A percentile compares a stretch with the other conserved stretches of the same genome.
Evolutionary conservation across 1,284 basidiomycete species (phyloP).

Genomic region (Pyrrhoderma noxium): DNA sequence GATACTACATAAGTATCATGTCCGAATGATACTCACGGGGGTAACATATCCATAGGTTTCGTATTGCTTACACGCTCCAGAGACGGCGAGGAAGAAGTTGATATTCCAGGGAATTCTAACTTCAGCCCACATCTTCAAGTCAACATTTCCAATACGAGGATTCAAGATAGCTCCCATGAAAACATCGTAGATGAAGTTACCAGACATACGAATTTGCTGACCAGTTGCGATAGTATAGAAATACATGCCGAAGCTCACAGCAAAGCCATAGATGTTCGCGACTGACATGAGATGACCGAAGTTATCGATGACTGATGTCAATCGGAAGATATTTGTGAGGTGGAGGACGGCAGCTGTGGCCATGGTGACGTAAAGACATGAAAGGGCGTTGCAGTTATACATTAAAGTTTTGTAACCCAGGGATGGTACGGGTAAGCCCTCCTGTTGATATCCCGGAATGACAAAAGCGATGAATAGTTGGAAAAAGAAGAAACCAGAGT

Average conservation of each 20-base stretch:
- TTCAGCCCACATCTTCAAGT: constrained; percentile 99
- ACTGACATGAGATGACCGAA: constrained; percentile 97
- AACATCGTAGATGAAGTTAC: constrained; percentile 89
- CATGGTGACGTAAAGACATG: constrained; percentile 83
- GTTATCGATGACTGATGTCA: constrained; percentile 94
- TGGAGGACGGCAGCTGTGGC: constrained; percentile 74
- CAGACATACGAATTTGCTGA: constrained; percentile 85
- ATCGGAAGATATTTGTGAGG: constrained; percentile 76
- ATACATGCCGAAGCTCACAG: constrained; percentile 75
- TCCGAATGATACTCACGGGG: constrained; percentile 43
- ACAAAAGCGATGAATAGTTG: constrained; percentile 88
- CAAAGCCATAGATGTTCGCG: constrained; percentile 87
- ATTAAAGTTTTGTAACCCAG: constrained; percentile 86
- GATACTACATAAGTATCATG: neutral
- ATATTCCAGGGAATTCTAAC: constrained; percentile 98
- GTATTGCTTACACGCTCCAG: constrained; percentile 94
- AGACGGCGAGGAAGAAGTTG: constrained; percentile 89
- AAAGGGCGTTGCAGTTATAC: constrained; percentile 96
- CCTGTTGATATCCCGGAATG: constrained; percentile 89
- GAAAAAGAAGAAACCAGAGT: constrained; percentile 83
- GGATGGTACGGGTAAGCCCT: constrained; percentile 90
- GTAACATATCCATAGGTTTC: constrained; percentile 90
- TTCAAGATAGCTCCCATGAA: constrained; percentile 97
- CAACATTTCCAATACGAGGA: constrained; percentile 88
- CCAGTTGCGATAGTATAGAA: constrained; percentile 72